Evolutionary conservation across 202 grass and related monocot genomes (phyloP), one percentile per base, ranked within the genome.

Genomic region (Digitaria exilis): DNA sequence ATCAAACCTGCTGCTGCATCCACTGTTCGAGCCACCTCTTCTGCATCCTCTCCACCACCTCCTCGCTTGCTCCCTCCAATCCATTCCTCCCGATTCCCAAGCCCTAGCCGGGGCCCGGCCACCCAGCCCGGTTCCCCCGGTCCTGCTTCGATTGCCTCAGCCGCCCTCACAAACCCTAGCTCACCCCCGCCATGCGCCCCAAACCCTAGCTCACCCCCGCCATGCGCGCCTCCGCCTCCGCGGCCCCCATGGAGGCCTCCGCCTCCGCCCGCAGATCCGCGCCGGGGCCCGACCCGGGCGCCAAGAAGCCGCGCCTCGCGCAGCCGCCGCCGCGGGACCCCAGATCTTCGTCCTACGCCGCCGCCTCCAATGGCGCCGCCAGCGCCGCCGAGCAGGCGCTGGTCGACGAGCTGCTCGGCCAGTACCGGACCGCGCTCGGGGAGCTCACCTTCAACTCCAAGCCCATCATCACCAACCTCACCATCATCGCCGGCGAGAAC

Each of bases 401-500:
- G 71, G 76, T 89, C 65, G 86, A 91, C 63, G 96, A 99, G 85
- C 84, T 99, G 31, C 85, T 99, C 61, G 75, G 78, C 46, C 96
- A 99, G 91, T 99, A 99, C 83, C 88, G 87, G 84, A 83, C 91
- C n/a, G 96, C 96, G 50, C 89, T 99, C 34, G 93, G 85, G 44
- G 96, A 96, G 81, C 91, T 99, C 37, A 99, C 92, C 62, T 95
- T 99, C 89, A 99, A 99, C 87, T 99, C 96, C 71, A 99, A 99
- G 73, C 96, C 96, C 52, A 96, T 99, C 75, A 99, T 99, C 78
- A 99, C 96, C 69, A 99, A 99, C 87, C 88, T 99, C 80, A 96
- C 96, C 77, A 99, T 99, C 88, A 99, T 99, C 69, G 96, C 96
- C 50, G 96, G 96, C 25, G 96, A 99, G 89, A 99, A 90, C 77